Percentiles rank a stretch among this genome's conserved stretches.
phyloP scores from a whole-genome alignment of 1,284 basidiomycete genomes.

The Heterobasidion irregulare region DNA sequence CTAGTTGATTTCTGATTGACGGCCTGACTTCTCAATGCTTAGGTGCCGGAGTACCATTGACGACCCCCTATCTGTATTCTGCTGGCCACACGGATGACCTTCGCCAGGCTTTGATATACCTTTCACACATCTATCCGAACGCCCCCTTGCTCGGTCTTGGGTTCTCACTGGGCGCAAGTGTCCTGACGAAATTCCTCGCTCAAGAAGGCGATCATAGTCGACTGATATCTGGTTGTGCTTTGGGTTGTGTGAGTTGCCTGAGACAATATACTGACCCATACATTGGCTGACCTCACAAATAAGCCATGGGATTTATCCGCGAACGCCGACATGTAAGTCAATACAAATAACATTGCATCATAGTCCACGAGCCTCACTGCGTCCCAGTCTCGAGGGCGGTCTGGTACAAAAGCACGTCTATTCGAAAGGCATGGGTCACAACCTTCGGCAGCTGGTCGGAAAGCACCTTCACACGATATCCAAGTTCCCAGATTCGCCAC shows the following conservation, averaged over 20 bases:
- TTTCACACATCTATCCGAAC: slow-evolving; percentile 67
- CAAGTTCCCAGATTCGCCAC: slow-evolving; percentile 39
- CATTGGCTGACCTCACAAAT: slow-evolving; percentile 1
- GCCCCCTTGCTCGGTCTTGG: slow-evolving; percentile 84
- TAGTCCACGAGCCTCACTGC: slow-evolving; percentile 2
- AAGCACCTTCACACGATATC: slow-evolving; percentile 47
- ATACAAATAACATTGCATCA: background rate
- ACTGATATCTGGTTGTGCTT: slow-evolving; percentile 67
- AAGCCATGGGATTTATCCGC: slow-evolving; percentile 73
- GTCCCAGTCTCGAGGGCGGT: slow-evolving; percentile 48
- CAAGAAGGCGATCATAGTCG: slow-evolving; percentile 77
- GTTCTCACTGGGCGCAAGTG: slow-evolving; percentile 92
- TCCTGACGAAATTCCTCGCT: slow-evolving; percentile 87
- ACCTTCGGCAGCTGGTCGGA: slow-evolving; percentile 62
- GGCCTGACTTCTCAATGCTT: slow-evolving; percentile 10
- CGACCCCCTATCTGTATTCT: slow-evolving; percentile 79
- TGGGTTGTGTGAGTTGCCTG: slow-evolving; percentile 65
- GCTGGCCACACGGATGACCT: slow-evolving; percentile 84
- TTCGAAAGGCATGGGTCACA: slow-evolving; percentile 76
- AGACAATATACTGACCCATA: background rate
- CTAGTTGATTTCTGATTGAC: background rate
- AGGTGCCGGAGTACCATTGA: slow-evolving; percentile 81
- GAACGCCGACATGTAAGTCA: slow-evolving; percentile 46
- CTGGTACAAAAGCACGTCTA: slow-evolving; percentile 70
- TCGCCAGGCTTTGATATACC: slow-evolving; percentile 72